Evolutionary conservation across 495 filamentous ascomycete genomes (phyloP), one percentile per base, ranked within the genome.

Genomic region (Hypoxylon rickii): DNA sequence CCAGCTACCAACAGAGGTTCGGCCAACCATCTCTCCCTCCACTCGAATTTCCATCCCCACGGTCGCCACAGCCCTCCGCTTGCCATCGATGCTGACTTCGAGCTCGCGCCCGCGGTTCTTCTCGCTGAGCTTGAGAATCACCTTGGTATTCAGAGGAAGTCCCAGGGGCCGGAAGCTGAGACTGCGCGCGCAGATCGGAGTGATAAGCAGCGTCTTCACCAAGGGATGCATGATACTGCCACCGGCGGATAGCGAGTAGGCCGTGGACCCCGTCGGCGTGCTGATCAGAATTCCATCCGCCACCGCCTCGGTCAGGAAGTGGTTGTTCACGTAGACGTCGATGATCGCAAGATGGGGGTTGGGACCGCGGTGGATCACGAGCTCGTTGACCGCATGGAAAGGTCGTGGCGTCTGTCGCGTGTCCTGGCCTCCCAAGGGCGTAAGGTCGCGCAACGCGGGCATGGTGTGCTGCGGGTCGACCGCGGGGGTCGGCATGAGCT

Each of bases 181-280:
- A 58, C 88, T 93, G 19, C 94, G 85, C 1, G 94, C 89, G 65
- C 92, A 96, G 65, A 98, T 96, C 19, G 94, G 94, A 0, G 94
- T 98, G 40, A 98, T 80, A 19, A 96, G 82, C 10, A 97, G 77
- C 6, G 87, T 88, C 33, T 87, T 85, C 6, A 98, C 94, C 5
- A 97, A 76, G 0, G 94, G 94, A 67, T 98, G 94, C 42, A 98
- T 85, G 65, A 98, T 97, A 63, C 85, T 89, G n/a, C 94, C 94
- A 10, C 94, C 94, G 6, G 86, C 86, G 59, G 85, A 89, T n/a
- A 98, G 80, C 18, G 86, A 92, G 76, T 97, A 98, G 1, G 94
- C 95, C 0, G 94, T 98, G 49, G 88, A 93, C 3, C 94, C 94
- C 0, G 94, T 98, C 0, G 94, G 94, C 0, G 94, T 96, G 21